These are phyloP conservation scores for Flammula alnicola DNA, from an alignment of 1,284 basidiomycete genomes.

Conservation along the genomic window DNA sequence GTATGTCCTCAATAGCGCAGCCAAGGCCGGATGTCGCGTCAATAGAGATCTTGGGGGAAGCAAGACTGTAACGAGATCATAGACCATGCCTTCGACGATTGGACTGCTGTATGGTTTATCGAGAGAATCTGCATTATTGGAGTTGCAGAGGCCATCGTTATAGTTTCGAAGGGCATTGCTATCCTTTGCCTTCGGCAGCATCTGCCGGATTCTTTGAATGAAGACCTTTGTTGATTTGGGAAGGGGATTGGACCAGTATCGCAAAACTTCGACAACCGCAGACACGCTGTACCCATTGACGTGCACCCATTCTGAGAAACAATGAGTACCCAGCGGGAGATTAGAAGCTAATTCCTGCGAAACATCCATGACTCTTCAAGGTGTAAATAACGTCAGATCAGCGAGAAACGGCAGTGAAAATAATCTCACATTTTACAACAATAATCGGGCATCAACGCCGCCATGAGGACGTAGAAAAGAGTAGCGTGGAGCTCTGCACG, in stretches of 20 bases:
- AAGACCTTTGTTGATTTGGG: conserved; percentile 17
- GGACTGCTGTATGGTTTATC: conserved; percentile 17
- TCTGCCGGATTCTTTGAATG: too few species aligned
- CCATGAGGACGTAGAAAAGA: not conserved
- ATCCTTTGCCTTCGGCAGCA: too few species aligned
- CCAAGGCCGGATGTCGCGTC: conserved; percentile 15
- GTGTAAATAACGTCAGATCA: too few species aligned
- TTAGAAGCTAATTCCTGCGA: too few species aligned
- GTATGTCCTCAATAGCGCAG: conserved; percentile 14
- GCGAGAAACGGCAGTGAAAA: not conserved
- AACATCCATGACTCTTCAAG: too few species aligned
- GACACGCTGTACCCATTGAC: conserved; percentile 15
- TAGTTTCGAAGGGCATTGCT: too few species aligned
- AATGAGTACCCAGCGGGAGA: too few species aligned
- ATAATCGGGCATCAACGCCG: not conserved
- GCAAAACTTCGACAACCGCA: conserved; percentile 19
- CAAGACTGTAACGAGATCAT: conserved; percentile 13
- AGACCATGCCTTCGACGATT: conserved; percentile 18
- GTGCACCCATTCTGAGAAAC: too few species aligned
- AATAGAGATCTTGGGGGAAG: conserved; percentile 21
- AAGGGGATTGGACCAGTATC: conserved; percentile 23
- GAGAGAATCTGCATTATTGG: too few species aligned
- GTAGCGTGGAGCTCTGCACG: not conserved
- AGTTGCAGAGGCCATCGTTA: too few species aligned
- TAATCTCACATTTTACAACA: not conserved